A percentile compares a stretch with the other conserved stretches of the same genome.
Conservation (phyloP, 2,329 filamentous ascomycete genomes). For the Salinomyces thailandicus region DNA sequence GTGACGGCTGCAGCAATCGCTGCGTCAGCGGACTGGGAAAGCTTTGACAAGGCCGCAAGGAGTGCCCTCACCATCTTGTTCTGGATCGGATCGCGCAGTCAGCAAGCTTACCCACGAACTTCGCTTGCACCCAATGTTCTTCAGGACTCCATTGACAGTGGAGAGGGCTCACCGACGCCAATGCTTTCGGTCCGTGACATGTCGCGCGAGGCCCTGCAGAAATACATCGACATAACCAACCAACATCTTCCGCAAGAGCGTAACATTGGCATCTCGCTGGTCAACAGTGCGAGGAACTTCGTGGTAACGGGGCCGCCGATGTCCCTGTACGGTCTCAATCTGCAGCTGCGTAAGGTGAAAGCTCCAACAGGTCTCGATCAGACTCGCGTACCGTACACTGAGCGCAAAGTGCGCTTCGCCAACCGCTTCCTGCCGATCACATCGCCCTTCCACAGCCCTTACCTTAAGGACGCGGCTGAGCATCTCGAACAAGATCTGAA, state of each 20-base stretch:
- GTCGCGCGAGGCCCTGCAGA: slow-evolving; percentile 76
- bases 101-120: slow-evolving; percentile 92
- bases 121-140: slow-evolving; percentile 84
- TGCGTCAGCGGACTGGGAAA: slow-evolving; percentile 85
- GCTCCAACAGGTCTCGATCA: slow-evolving; percentile 95
- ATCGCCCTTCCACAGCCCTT: slow-evolving; percentile 95
- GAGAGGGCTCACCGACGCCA: slow-evolving; percentile 89
- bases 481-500: slow-evolving; percentile 82
- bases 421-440: slow-evolving; percentile 97
- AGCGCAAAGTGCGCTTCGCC: slow-evolving; percentile 91
- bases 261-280: slow-evolving; percentile 87
- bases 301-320: slow-evolving; percentile 94
- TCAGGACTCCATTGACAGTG: slow-evolving; percentile 85
- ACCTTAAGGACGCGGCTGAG: slow-evolving; percentile 70
- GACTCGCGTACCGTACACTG: slow-evolving; percentile 83
- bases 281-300: slow-evolving; percentile 95
- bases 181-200: slow-evolving; percentile 98
- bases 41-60: slow-evolving; percentile 68
- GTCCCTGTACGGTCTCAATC: slow-evolving; percentile 89
- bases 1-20: slow-evolving; percentile 88
- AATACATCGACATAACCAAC: slow-evolving; percentile 94
- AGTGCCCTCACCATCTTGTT: slow-evolving; percentile 87
- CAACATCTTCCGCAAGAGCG: slow-evolving; percentile 86
- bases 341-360: slow-evolving; percentile 92
- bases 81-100: slow-evolving; percentile 95